Conservation (phyloP, 495 filamentous ascomycete species). For the Acidiella bohemica region DNA sequence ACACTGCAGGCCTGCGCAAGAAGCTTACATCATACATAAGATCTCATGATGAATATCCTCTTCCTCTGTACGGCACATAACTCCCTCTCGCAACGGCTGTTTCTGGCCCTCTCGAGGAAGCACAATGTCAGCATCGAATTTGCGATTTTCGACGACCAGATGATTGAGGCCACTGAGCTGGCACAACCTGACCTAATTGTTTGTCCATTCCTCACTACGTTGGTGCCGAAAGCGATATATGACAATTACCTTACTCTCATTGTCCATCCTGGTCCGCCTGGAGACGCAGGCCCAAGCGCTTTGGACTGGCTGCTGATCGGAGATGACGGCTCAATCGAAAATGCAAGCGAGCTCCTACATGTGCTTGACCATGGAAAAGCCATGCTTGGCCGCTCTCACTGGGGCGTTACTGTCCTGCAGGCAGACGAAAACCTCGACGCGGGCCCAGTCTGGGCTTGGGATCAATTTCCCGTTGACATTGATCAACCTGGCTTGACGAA, state of each 20-base stretch:
- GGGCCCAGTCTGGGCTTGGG: conserved; percentile 12
- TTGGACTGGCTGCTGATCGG: conserved; percentile 13
- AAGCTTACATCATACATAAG: no score
- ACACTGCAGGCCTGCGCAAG: no score
- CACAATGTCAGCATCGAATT: conserved; percentile 12
- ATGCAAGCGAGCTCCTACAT: conserved; percentile 1
- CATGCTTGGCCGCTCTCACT: conserved; percentile 2
- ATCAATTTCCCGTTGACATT: conserved; percentile 13
- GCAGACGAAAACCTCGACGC: conserved; percentile 9
- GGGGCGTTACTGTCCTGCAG: conserved; percentile 9
- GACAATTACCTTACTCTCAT: conserved; percentile 8
- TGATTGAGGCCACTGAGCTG: conserved; percentile 8
- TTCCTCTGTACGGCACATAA: conserved; percentile 14
- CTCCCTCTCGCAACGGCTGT: conserved; percentile 12
- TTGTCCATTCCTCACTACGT: conserved; percentile 10
- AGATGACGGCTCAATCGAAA: conserved; percentile 8
- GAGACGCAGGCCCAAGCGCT: conserved; percentile 12
- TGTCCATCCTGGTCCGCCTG: conserved; percentile 8
- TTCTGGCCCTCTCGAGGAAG: neutral
- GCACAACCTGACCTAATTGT: conserved; percentile 5
- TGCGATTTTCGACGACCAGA: conserved; percentile 9
- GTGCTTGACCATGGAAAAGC: neutral
- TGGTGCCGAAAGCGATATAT: conserved; percentile 8
- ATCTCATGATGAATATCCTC: conserved; percentile 11
- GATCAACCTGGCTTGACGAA: conserved; percentile 9